Evolutionary conservation across 1,284 basidiomycete genomes (phyloP).

Genomic region (Puccinia horiana): DNA sequence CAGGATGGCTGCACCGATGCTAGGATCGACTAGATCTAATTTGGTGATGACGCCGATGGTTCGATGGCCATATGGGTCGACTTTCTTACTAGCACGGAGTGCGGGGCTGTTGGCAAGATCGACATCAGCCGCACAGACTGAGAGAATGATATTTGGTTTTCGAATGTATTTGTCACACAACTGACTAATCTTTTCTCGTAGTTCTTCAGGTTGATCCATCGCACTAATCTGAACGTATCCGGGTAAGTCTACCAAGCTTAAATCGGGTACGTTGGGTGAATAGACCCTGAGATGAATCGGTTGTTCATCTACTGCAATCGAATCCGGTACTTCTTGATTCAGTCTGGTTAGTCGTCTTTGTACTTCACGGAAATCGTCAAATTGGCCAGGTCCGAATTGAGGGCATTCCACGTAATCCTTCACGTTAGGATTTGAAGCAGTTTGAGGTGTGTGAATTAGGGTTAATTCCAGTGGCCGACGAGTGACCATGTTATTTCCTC

Average conservation of each 20-base stretch:
- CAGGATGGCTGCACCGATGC: slow-evolving; percentile 78
- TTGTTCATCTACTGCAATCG: slow-evolving; percentile 86
- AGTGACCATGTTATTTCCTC: slow-evolving; percentile 99
- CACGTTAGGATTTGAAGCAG: slow-evolving; percentile 65
- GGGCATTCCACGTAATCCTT: slow-evolving; percentile 94
- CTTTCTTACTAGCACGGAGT: slow-evolving; percentile 83
- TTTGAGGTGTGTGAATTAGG: slow-evolving; percentile 80
- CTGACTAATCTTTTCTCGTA: slow-evolving; percentile 86
- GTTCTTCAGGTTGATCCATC: slow-evolving; percentile 89
- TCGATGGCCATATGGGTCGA: slow-evolving; percentile 88
- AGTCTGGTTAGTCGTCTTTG: slow-evolving; percentile 91
- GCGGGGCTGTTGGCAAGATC: slow-evolving; percentile 98
- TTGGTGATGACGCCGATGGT: slow-evolving; percentile 99
- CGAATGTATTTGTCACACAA: slow-evolving; percentile 96
- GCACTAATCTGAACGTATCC: slow-evolving; percentile 95
- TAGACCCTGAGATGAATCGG: slow-evolving; percentile 96
- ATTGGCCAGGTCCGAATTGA: slow-evolving; percentile 78
- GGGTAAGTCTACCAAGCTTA: slow-evolving; percentile 94
- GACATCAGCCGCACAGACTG: slow-evolving; percentile 96
- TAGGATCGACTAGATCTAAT: slow-evolving; percentile 91
- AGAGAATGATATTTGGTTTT: slow-evolving; percentile 95
- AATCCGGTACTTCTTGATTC: slow-evolving; percentile 85
- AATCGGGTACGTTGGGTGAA: slow-evolving; percentile 90
- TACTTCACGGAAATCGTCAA: slow-evolving; percentile 84
- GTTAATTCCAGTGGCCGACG: slow-evolving; percentile 96